Base-by-base conservation (phyloP, 345 rosid genomes). In the Eutrema yunnanense region DNA sequence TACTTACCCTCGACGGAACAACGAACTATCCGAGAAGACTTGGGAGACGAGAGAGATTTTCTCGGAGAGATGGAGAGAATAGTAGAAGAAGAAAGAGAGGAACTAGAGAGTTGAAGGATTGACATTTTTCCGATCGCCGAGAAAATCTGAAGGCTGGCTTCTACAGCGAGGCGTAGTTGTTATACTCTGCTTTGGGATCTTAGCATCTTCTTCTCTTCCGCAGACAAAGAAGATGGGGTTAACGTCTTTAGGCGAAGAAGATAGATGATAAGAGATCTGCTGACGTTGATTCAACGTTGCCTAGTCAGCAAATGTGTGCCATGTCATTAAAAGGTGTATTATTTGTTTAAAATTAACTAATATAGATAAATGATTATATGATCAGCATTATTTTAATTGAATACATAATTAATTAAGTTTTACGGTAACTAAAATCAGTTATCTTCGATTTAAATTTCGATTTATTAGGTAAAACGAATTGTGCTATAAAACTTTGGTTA, bases 1-100 rank as follows among this genome's bases (percentile, higher is more conserved):
- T 9, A 50, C 10, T 7, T 79, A 94, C 97, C 97, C 67, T 83
- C 90, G 65, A 86, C 81, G n/a, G 90, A 62, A 59, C 95, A 89
- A 62, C 73, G 84, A 82, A 86, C 55, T 65, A 63, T 44, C 63
- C 84, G 81, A 62, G 76, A 55, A n/a, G 79, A 84, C 66, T 79
- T 86, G 0, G 84, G 62, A 74, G 49, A 38, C 41, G 73, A 77
- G 41, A 49, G 58, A 19, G 71, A 81, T 63, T 64, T 78, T 40
- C 81, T 47, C 4, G 85, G 82, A 71, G 80, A 73, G 67, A 77
- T 26, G 3, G 84, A 66, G 58, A 86, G 70, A 65, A 81, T 13
- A 3, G 90, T 80, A 52, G 83, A 56, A 16, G 84, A 84, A 64
- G 90, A 74, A 49, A 85, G 65, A 22, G 87, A 85, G 0, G 75